Base-by-base conservation (phyloP, 495 filamentous ascomycete genomes). In the Pyrenopolyporus hunteri region DNA sequence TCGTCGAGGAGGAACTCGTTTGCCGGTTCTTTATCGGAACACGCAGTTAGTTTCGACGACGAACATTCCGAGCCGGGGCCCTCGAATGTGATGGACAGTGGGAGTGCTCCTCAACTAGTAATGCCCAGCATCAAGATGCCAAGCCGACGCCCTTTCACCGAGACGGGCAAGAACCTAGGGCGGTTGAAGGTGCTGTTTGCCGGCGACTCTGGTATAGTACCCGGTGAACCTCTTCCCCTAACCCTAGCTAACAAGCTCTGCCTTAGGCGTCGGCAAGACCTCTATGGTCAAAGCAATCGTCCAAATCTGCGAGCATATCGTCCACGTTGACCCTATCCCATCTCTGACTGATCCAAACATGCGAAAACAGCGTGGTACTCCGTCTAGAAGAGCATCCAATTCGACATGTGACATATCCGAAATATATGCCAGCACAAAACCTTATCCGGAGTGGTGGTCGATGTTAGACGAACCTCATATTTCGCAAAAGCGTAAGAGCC, bases 61-160 rank as follows among this genome's bases (percentile, higher is more conserved):
- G 80, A 84, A 9, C 77, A 76, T n/a, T 73, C 78, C 3, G 72
- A 73, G 69, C 13, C 63, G 63, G 33, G 60, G 33, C 28, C 31
- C 20, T 55, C 70, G 26, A 70, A 60, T 58, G 78, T 80, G 69
- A 57, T 68, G 46, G 76, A 79, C 65, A 79, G 80, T 67, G 78
- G 79, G 50, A 86, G 82, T 62, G 85, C 84, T 13, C 91, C 93
- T 25, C 93, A 98, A 73, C 83, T 99, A 11, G 89, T 99, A 61
- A 99, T 99, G 95, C 94, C 94, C 6, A 96, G 91, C 71, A 91
- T 99, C 64, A 88, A 85, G 63, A 97, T 99, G 86, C 95, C 94
- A 26, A 92, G 87, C 69, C 86, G 94, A 45, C 83, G 94, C 40
- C 94, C 94, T 1, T 98, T 99, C 72, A 98, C 94, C 6, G 84